Evolutionary conservation across 1,284 basidiomycete genomes (phyloP).

Genomic region (Fomitopsis schrenkii): DNA sequence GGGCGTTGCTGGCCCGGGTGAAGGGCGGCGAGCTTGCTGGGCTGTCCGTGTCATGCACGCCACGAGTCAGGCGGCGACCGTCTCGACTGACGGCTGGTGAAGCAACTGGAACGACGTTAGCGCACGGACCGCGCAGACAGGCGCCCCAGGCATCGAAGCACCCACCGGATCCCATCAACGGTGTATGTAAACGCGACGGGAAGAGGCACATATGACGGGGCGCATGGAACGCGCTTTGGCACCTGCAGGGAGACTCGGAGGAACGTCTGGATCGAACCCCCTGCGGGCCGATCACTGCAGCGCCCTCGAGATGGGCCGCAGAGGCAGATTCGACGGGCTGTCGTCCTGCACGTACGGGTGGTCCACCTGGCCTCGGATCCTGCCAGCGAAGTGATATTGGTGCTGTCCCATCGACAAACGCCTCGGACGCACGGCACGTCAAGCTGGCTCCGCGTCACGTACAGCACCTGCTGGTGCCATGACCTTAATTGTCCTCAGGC

Average conservation of each 20-base stretch:
- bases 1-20: not conserved
- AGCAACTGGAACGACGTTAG: not conserved
- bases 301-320: not conserved
- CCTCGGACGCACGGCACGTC: not conserved
- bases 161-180: not conserved
- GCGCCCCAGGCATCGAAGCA: not conserved
- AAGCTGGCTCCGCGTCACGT: not conserved
- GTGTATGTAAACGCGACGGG: not conserved
- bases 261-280: not conserved
- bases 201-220: not conserved
- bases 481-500: not conserved
- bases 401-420: not conserved
- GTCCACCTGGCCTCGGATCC: not conserved
- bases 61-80: not conserved
- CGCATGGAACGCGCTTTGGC: not conserved
- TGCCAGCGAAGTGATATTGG: not conserved
- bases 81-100: not conserved
- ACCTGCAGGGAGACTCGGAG: not conserved
- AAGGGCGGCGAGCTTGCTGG: not conserved
- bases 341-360: too few relatives aligned
- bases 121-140: not conserved
- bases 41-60: not conserved
- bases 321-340: too few relatives aligned
- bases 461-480: not conserved
- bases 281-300: not conserved